phyloP scores from a whole-genome alignment of 179 eudicot genomes.

The Spinacia oleracea region DNA sequence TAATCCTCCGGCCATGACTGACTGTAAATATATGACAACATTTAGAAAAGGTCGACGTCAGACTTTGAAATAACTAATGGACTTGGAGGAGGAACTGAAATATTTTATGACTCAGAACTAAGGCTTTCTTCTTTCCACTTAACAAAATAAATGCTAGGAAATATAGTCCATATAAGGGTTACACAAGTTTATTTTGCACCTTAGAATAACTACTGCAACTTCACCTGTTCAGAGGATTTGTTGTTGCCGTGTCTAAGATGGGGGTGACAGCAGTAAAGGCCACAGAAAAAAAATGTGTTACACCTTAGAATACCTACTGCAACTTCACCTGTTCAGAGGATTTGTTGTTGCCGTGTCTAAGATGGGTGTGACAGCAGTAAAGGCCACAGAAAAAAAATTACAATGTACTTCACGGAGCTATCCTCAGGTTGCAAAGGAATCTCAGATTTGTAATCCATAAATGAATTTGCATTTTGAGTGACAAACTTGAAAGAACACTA shows the following conservation, averaged over 20 bases:
- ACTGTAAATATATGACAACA: constrained; percentile 40
- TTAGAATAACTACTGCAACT: not conserved
- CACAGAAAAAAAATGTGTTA: not conserved
- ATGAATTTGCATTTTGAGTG: not conserved
- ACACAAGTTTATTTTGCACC: no score
- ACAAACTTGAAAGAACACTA: not conserved
- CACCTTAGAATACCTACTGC: not conserved
- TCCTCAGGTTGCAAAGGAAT: not conserved
- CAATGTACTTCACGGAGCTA: not conserved
- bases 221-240: not conserved
- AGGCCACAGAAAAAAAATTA: not conserved
- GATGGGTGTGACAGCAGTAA: not conserved
- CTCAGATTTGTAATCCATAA: not conserved
- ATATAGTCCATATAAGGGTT: not conserved
- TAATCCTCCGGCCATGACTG: constrained; percentile 65
- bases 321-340: not conserved
- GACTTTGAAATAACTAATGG: not conserved
- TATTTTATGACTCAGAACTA: not conserved
- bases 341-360: not conserved
- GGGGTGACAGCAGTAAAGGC: not conserved
- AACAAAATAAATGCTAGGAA: not conserved
- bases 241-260: not conserved
- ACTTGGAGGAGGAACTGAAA: not conserved
- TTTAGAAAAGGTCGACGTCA: constrained; percentile 8
- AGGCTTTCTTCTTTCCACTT: not conserved